A percentile compares a stretch with the other conserved stretches of the same genome.
These are phyloP conservation scores for Ophiostoma sp. DNA, from an alignment of 2,329 filamentous ascomycete genomes.

Conservation along the genomic window DNA sequence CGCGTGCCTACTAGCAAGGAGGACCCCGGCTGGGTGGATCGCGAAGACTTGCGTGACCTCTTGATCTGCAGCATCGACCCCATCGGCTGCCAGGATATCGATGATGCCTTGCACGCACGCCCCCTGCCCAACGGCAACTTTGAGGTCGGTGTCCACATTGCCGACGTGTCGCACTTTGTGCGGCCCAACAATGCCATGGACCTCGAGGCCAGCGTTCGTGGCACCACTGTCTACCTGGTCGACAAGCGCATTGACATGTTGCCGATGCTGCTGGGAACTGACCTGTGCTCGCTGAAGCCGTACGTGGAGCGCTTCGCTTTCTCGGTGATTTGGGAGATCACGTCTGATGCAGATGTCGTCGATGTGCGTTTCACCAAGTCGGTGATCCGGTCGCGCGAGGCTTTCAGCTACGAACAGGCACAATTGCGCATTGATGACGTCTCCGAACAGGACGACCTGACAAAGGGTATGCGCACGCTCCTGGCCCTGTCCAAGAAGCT, in stretches of 20 bases:
- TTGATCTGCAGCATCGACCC: constrained; percentile 98
- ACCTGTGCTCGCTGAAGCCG: constrained; percentile 93
- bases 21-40: constrained; percentile 82
- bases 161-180: constrained; percentile 98
- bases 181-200: constrained; percentile 98
- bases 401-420: constrained; percentile 96
- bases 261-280: constrained; percentile 91
- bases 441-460: constrained; percentile 85
- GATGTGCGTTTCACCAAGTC: constrained; percentile 92
- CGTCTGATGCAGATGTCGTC: constrained; percentile 74
- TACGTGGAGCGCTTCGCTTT: constrained; percentile 95
- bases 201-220: constrained; percentile 85
- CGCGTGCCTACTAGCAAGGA: constrained; percentile 77
- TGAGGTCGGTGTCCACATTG: constrained; percentile 96
- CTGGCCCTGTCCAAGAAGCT: constrained; percentile 89
- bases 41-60: constrained; percentile 79
- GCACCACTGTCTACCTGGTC: constrained; percentile 95
- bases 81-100: constrained; percentile 94
- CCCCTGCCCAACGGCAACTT: constrained; percentile 87
- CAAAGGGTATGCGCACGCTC: constrained; percentile 81
- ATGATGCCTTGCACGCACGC: constrained; percentile 90
- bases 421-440: constrained; percentile 90
- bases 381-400: constrained; percentile 93
- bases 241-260: constrained; percentile 99
- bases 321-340: constrained; percentile 85